Evolutionary conservation across 108 stramenopile genomes (phyloP).

Genomic region (Aurantiochytrium sp.): DNA sequence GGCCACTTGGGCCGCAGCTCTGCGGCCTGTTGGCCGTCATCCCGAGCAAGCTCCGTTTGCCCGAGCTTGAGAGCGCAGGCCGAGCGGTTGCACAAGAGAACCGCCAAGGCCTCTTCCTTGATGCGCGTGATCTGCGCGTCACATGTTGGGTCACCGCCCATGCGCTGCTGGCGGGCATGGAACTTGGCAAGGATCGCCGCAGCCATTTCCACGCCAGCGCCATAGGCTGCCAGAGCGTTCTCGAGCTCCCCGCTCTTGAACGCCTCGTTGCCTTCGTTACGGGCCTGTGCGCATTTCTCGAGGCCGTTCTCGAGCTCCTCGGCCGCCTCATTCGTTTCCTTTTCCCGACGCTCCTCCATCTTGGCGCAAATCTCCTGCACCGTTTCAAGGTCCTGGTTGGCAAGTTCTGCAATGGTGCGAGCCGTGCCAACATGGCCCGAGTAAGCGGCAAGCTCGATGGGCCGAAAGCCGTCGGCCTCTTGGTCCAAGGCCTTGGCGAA

Average conservation of each 20-base stretch:
- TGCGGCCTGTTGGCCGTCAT: not conserved
- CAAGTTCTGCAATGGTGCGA: not conserved
- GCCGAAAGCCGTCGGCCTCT: not conserved
- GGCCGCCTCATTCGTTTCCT: not conserved
- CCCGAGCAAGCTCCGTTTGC: not conserved
- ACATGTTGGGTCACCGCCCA: not conserved
- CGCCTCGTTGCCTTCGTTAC: not conserved
- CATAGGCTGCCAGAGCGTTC: not conserved
- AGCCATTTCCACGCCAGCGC: not conserved
- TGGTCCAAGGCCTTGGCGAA: not conserved
- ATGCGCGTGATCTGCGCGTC: not conserved
- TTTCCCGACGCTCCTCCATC: not conserved
- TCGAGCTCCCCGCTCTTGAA: not conserved
- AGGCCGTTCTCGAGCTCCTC: not conserved
- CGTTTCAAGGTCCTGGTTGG: not conserved
- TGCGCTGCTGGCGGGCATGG: not conserved
- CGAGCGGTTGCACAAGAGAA: not conserved
- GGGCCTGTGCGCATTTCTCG: not conserved
- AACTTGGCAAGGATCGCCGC: not conserved
- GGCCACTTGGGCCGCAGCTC: not conserved
- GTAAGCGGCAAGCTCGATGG: not conserved
- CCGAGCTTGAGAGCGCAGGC: not conserved
- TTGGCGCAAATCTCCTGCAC: not conserved
- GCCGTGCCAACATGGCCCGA: not conserved
- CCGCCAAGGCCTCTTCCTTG: not conserved